Conservation (phyloP, 805 yeast genomes). For the Wickerhamomyces bovis region DNA sequence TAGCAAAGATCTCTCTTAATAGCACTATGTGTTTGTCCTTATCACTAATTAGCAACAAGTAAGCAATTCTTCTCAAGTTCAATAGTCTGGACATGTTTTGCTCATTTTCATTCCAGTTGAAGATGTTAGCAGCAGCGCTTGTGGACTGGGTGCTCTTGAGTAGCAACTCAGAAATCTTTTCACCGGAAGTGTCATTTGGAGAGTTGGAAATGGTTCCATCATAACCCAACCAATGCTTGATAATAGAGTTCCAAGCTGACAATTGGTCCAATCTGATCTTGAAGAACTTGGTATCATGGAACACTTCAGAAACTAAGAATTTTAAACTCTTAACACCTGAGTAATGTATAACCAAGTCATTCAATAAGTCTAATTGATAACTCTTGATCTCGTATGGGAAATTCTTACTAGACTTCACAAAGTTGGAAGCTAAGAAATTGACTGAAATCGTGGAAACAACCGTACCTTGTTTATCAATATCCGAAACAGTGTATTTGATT, state of each 20-base stretch:
- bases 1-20: constrained; percentile 40
- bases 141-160: constrained; percentile 36
- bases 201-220: constrained; percentile 31
- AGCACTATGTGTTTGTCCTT: constrained; percentile 46
- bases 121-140: constrained; percentile 48
- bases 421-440: constrained; percentile 46
- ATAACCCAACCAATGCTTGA: constrained; percentile 56
- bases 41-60: constrained; percentile 56
- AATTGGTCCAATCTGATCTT: constrained; percentile 24
- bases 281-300: constrained; percentile 58
- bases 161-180: constrained; percentile 48
- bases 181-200: constrained; percentile 26
- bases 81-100: constrained; percentile 39
- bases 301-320: constrained; percentile 51
- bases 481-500: constrained; percentile 30
- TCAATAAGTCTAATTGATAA: constrained; percentile 41
- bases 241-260: constrained; percentile 46
- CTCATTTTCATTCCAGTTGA: constrained; percentile 72
- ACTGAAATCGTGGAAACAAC: constrained; percentile 46
- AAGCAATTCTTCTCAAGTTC: constrained; percentile 58
- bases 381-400: constrained; percentile 33
- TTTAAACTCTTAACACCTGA: constrained; percentile 55
- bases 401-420: constrained; percentile 35
- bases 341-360: constrained; percentile 20
- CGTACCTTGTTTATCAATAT: constrained; percentile 52